A percentile compares a stretch with the other conserved stretches of the same genome.
Conservation (phyloP, 2,329 filamentous ascomycete genomes). For the Aspergillus ochraceoroseus region DNA sequence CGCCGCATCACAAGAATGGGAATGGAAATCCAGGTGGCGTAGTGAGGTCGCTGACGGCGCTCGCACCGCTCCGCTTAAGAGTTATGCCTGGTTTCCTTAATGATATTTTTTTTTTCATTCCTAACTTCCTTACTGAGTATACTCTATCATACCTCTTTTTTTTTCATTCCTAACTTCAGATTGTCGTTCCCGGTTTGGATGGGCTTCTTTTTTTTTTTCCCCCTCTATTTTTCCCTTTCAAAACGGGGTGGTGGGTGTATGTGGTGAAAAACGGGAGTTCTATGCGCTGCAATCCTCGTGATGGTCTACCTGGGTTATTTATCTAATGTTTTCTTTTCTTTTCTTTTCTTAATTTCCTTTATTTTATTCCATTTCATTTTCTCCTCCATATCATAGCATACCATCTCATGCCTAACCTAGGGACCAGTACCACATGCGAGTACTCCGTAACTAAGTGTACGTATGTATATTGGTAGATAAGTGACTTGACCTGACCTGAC, state of each 20-base stretch:
- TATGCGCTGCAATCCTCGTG: not conserved
- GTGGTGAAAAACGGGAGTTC: conserved; percentile 14
- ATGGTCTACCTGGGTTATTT: not conserved
- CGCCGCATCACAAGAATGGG: conserved; percentile 58
- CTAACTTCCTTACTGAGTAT: too few relatives aligned
- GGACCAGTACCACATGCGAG: too few relatives aligned
- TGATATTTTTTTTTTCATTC: conserved; percentile 13
- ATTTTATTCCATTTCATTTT: too few relatives aligned
- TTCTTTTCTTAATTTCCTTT: too few relatives aligned
- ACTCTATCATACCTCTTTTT: not conserved
- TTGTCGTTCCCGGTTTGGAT: too few relatives aligned
- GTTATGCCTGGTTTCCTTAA: conserved; percentile 41
- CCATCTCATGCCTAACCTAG: too few relatives aligned
- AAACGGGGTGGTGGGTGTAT: not conserved
- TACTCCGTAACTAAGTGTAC: too few relatives aligned
- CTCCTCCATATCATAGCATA: too few relatives aligned
- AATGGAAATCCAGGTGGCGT: conserved; percentile 72
- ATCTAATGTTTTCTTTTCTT: not conserved
- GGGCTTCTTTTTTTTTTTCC: too few relatives aligned
- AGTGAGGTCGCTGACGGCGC: conserved; percentile 57
- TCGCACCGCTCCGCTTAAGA: conserved; percentile 33
- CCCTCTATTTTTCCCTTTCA: too few relatives aligned
- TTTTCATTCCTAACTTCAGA: not conserved
- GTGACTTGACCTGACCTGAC: too few relatives aligned
- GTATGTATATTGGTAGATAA: too few relatives aligned